Evolutionary conservation across 228 moss, liverwort and hornwort genomes (phyloP).

Genomic region (Sphagnum magellanicum): DNA sequence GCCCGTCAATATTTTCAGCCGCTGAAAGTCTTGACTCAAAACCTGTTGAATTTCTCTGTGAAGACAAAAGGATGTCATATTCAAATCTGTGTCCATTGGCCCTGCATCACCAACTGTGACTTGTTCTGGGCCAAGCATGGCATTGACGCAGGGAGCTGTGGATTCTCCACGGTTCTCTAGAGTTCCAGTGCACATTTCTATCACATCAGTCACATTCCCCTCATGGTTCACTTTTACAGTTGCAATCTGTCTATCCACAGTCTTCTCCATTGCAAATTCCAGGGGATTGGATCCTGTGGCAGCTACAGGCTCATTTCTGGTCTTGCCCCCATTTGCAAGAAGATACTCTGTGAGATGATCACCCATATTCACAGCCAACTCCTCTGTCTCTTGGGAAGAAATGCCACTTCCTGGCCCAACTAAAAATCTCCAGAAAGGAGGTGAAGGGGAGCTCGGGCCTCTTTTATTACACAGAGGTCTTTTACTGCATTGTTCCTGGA

Average conservation of each 20-base stretch:
- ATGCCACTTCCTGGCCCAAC: constrained; percentile 3
- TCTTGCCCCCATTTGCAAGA: constrained; percentile 5
- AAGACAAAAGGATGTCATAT: neutral
- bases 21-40: constrained; percentile 1
- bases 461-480: constrained; percentile 65
- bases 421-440: constrained; percentile 15
- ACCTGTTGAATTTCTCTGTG: constrained; percentile 13
- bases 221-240: constrained; percentile 10
- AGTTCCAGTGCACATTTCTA: too few species aligned
- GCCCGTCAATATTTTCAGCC: constrained; percentile 8
- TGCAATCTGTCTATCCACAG: neutral
- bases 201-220: neutral
- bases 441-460: constrained; percentile 24
- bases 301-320: constrained; percentile 1
- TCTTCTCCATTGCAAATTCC: neutral
- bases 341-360: constrained; percentile 12
- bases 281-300: too few species aligned
- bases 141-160: neutral
- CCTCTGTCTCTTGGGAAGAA: constrained; percentile 8
- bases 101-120: constrained; percentile 1
- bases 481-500: constrained; percentile 22
- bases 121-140: constrained; percentile 2
- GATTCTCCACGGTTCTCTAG: too few species aligned
- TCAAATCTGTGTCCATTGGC: neutral
- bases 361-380: constrained; percentile 8